phyloP scores from a whole-genome alignment of 140 eudicot genomes.

The Flaveria floridana region DNA sequence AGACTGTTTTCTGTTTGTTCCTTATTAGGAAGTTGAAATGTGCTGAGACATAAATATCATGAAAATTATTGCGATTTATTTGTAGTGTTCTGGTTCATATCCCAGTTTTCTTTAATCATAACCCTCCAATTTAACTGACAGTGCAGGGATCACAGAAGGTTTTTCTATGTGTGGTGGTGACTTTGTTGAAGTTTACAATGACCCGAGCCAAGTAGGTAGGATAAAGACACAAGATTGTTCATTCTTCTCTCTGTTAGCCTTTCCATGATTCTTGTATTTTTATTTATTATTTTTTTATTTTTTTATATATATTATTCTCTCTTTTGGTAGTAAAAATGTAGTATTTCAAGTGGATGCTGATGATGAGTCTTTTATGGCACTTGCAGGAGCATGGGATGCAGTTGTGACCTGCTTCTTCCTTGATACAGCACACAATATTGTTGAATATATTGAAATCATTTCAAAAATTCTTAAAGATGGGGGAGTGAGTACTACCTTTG shows the following conservation, averaged over 20 bases:
- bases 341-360: slow-evolving; percentile 19
- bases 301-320: too few species aligned
- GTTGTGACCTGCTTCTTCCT: slow-evolving; percentile 93
- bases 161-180: slow-evolving; percentile 99
- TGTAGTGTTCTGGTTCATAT: not conserved
- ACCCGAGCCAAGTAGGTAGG: slow-evolving; percentile 84
- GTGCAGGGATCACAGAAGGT: slow-evolving; percentile 98
- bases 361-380: slow-evolving; percentile 5
- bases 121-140: slow-evolving; percentile 38
- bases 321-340: not conserved
- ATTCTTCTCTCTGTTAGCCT: not conserved
- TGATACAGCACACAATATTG: slow-evolving; percentile 95
- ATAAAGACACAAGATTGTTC: slow-evolving; percentile 1
- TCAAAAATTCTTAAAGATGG: slow-evolving; percentile 86
- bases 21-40: not conserved
- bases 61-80: not conserved
- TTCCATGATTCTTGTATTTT: slow-evolving; percentile 3
- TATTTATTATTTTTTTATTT: not conserved
- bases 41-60: slow-evolving; percentile 4
- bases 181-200: slow-evolving; percentile 87
- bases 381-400: slow-evolving; percentile 93
- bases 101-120: not conserved
- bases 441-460: slow-evolving; percentile 82
- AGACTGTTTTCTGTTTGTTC: not conserved
- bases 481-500: slow-evolving; percentile 59